Percentiles rank a stretch among this genome's conserved stretches.
Conservation (phyloP, 1,139 yeast species). For the Yamadazyma jaroonii region DNA sequence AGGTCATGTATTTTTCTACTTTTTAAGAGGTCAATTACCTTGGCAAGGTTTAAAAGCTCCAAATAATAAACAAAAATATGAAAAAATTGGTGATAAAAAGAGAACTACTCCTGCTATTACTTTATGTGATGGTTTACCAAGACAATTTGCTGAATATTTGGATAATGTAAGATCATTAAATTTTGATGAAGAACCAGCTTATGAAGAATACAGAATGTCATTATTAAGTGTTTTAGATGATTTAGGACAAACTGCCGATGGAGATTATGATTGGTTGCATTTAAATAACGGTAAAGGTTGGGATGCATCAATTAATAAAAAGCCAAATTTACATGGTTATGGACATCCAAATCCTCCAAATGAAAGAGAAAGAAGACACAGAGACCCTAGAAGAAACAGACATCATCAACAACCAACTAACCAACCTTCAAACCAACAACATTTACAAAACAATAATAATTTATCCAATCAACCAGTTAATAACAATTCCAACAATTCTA, state of each 20-base stretch:
- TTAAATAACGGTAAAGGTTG: conserved; percentile 91
- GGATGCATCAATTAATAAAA: conserved; percentile 79
- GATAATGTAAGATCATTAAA: conserved; percentile 78
- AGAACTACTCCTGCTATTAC: conserved; percentile 79
- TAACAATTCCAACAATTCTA: background rate
- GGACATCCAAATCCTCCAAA: conserved; percentile 63
- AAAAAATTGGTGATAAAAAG: conserved; percentile 93
- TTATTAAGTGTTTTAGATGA: conserved; percentile 72
- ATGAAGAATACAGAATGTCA: conserved; percentile 75
- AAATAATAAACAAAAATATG: conserved; percentile 93
- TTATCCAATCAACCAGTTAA: background rate
- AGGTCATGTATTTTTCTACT: conserved; percentile 94
- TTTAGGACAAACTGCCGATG: conserved; percentile 75
- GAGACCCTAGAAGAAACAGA: conserved; percentile 41
- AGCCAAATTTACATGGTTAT: conserved; percentile 89
- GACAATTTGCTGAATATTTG: conserved; percentile 83
- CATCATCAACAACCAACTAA: conserved; percentile 28
- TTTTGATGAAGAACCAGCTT: conserved; percentile 94
- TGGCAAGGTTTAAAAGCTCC: conserved; percentile 99
- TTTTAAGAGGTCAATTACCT: conserved; percentile 89
- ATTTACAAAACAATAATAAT: conserved; percentile 4
- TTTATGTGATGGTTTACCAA: conserved; percentile 79
- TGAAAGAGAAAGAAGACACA: conserved; percentile 52
- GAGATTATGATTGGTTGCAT: conserved; percentile 92
- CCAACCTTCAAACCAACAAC: background rate